phyloP scores from a whole-genome alignment of 768 basidiomycete genomes.

The Clitopilus passeckerianus region DNA sequence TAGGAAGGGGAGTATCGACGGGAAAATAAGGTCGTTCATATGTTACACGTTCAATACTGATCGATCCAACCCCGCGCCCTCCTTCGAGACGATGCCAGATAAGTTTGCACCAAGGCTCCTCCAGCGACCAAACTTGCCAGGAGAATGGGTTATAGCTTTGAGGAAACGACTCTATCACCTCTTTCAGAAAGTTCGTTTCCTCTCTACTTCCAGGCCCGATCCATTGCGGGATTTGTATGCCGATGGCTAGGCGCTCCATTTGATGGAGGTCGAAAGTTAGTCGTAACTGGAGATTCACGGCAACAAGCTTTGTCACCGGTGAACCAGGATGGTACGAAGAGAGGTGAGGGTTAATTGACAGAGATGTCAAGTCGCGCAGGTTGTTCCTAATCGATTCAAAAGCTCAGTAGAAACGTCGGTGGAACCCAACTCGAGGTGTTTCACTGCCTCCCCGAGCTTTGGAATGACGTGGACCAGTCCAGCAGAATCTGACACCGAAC shows the following conservation, averaged over 20 bases:
- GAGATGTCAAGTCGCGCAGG: conserved; percentile 10
- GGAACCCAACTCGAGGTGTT: conserved; percentile 12
- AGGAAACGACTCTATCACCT: conserved; percentile 5
- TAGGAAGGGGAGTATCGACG: too few relatives aligned
- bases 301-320: conserved; percentile 2
- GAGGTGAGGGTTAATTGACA: conserved; percentile 15
- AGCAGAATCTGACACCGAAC: conserved; percentile 6
- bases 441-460: conserved; percentile 7
- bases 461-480: conserved; percentile 8
- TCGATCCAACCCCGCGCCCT: background rate
- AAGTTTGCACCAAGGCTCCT: conserved; percentile 9
- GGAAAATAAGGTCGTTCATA: background rate
- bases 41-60: background rate
- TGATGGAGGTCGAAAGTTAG: background rate
- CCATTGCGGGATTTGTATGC: conserved; percentile 5
- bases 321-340: conserved; percentile 14
- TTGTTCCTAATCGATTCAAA: conserved; percentile 7
- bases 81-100: conserved; percentile 10
- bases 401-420: conserved; percentile 10
- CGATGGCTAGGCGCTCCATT: conserved; percentile 7
- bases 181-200: background rate
- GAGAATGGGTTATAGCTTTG: conserved; percentile 5
- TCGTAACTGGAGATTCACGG: background rate
- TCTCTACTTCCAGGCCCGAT: background rate
- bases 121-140: conserved; percentile 9